Base-by-base conservation (phyloP, 257 asterid genomes). In the Lycium barbarum region DNA sequence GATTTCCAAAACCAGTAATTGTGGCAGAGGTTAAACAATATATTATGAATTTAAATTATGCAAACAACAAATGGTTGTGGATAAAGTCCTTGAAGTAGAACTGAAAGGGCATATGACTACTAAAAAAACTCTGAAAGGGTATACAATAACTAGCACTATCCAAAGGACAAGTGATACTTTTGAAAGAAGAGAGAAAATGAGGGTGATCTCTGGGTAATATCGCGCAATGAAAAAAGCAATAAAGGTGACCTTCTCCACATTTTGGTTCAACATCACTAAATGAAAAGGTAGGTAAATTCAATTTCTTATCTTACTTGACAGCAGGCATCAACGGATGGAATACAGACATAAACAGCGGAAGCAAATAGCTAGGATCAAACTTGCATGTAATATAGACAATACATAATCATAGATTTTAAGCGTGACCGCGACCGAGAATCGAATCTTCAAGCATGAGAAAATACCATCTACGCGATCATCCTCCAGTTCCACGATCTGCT, bases 61-160 rank as follows among this genome's bases (percentile, higher is more conserved):
- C 22, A 76, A 76, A 76, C 65, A 47, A 47, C n/a, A 76, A 76
- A 14, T 76, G 63, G 26, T 11, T 22, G 82, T 51, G 54, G 65
- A 26, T 51, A 33, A 76, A 76, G 7, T 22, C 82, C 26, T 51
- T 51, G 15, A 76, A 76, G 82, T 53, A 76, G 45, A 76, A 26
- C 82, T 76, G 63, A 4, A 51, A 26, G 47, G 45, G 63, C 3
- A 35, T 53, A 51, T 51, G 81, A 51, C 20, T 57, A 51, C 20
- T 57, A 76, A 18, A 74, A 51, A 74, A 74, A 47, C 59, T 12
- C 4, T 74, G 62, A 14, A 47, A 49, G 81, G 7, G 7, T 3
- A 76, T 22, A 18, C 14, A 11, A 7, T 26, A 76, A 26, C 26
- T 22, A 26, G 63, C n/a, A 26, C 45, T 14, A 45, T 26, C 22